Evolutionary conservation across 805 yeast species (phyloP), one percentile per base, ranked within the genome.

Genomic region (Spathaspora passalidarum): DNA sequence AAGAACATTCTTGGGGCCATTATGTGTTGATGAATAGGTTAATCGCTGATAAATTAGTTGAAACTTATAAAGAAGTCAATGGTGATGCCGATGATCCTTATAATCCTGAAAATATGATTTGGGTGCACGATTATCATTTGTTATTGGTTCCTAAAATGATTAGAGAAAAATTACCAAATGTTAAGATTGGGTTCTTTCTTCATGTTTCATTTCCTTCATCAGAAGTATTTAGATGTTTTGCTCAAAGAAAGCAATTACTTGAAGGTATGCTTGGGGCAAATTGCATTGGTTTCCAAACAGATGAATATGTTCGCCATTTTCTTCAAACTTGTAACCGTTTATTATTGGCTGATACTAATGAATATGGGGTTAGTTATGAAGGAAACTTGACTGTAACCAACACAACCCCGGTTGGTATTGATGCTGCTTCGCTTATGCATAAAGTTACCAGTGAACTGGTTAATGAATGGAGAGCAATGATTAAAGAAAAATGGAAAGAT

Each of bases 171-270:
- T 62, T 90, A 18, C 97, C 97, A 4, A 63, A 80, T 47, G 97
- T 96, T 1, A 81, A 85, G 51, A 90, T 94, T 54, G 97, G 97
- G 0, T 86, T 91, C 55, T 94, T 90, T 65, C 71, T 94, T 47
- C 99, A 94, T 59, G 88, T 92, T 11, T 86, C 98, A 1, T 92
- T 92, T 70, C 99, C 99, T 7, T 87, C 96, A 3, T 82, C 92
- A 47, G 99, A 92, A 63, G 96, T 92, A 2, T 94, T 91, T 67
- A 76, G 98, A 52, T 91, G 97, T 57, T 78, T 92, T 50, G 96
- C 98, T 1, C 94, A 89, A 56, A 77, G 99, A 56, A 82, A 80
- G 42, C 78, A 78, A 10, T 73, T 94, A 11, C 69, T 94, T 13
- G 75, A 78, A 49, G 99, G 99, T 17, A 75, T 92, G 68, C 69